Conservation (phyloP, 169 alveolate genomes). For the Besnoitia besnoiti region DNA sequence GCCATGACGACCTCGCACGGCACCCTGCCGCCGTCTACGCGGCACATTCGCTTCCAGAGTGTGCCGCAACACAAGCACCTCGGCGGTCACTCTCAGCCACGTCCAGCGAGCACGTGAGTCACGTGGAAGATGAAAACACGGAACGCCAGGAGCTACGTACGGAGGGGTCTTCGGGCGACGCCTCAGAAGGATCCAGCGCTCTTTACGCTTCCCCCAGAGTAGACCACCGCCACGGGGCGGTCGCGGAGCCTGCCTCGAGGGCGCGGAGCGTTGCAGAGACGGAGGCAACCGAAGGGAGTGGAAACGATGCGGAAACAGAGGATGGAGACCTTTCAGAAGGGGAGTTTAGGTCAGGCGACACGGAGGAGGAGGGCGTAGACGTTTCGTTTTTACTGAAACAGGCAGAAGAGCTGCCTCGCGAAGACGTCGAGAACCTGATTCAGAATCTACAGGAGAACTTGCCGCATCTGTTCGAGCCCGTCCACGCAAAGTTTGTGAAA, state of each 20-base stretch:
- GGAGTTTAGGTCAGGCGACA: background rate
- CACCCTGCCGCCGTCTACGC: no score
- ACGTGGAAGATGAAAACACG: no score
- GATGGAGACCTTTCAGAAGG: no score
- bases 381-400: background rate
- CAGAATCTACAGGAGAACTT: constrained; percentile 15
- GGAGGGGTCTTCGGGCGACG: no score
- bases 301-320: background rate
- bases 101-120: no score
- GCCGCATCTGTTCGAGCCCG: background rate
- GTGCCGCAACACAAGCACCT: no score
- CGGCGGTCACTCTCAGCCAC: no score
- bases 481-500: background rate
- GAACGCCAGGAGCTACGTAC: no score
- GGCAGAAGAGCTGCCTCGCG: constrained; percentile 39
- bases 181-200: background rate
- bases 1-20: no score
- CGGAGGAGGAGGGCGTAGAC: background rate
- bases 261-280: background rate
- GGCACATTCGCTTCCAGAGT: no score
- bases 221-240: background rate
- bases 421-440: background rate
- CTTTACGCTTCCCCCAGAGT: background rate
- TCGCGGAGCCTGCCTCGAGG: background rate
- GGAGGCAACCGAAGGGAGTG: background rate